Evolutionary conservation across 148 eudicot species (phyloP), one percentile per base, ranked within the genome.

Genomic region (Pouteria glomerata): DNA sequence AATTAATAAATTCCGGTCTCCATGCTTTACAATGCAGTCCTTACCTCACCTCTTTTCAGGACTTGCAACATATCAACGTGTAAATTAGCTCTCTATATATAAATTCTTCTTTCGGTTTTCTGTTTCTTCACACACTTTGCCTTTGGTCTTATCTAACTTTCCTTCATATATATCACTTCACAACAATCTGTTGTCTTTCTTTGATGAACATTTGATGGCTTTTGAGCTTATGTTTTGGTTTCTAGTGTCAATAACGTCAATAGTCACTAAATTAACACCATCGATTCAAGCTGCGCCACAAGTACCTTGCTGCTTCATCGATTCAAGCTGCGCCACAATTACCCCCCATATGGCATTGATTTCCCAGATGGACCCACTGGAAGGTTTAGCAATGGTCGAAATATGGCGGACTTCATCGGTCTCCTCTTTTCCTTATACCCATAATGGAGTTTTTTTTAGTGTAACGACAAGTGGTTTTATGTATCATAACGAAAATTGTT

Each of bases 331-430:
- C 18, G 0, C 73, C 79, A 12, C 77, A 82, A 53, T 79, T 77
- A 73, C 55, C 62, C 47, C 0, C 88, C 85, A 27, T 85, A 85
- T 45, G 85, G 88, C 19, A 75, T 82, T 37, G 88, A 82, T 69
- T 82, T 74, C 61, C 82, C 83, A 16, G 70, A 47, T 3, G 79
- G 83, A 0, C 79, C 83, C 13, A 76, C 83, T 0, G 79, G 79
- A 2, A 67, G 83, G 61, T 80, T 80, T 62, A 45, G 63, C 68
- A 80, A 80, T 41, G 83, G 83, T 4, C 68, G 76, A 12, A 75
- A 61, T 48, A 31, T 56, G 26, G 79, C 77, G 34, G 83, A 80
- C 51, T 41, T 80, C 37, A 68, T 80, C 19, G 73, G 83, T 73
- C 23, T 45, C 23, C 29, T 66, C 30, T n/a, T 47, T 64, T 23